Evolutionary conservation across 2,329 filamentous ascomycete genomes (phyloP).

Genomic region (Aspergillus calidoustus): DNA sequence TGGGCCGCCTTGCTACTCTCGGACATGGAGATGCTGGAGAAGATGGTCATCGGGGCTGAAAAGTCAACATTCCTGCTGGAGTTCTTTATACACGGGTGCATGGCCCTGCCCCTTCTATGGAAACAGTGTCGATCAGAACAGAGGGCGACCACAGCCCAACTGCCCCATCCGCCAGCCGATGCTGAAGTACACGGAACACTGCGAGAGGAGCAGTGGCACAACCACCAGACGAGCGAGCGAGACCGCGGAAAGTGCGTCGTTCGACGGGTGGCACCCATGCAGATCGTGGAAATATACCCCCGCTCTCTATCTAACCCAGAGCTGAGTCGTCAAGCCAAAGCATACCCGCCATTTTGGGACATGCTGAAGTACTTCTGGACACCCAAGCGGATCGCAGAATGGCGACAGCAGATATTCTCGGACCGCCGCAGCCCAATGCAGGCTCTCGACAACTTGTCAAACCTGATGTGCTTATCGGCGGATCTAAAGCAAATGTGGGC

Average conservation of each 20-base stretch:
- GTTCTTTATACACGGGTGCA: conserved; percentile 4
- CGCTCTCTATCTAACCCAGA: not conserved
- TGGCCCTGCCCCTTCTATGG: not conserved
- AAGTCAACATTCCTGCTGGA: not conserved
- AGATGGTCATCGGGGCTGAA: not conserved
- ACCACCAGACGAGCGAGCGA: not conserved
- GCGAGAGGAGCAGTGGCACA: not conserved
- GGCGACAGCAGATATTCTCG: not conserved
- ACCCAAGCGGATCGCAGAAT: not conserved
- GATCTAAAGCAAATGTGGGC: not conserved
- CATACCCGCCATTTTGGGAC: conserved; percentile 4
- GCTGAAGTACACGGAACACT: not conserved
- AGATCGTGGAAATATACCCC: not conserved
- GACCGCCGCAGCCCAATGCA: not conserved
- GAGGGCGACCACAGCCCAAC: not conserved
- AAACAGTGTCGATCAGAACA: not conserved
- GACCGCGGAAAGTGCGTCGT: not conserved
- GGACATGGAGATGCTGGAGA: not conserved
- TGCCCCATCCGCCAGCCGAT: not conserved
- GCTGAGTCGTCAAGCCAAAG: not conserved
- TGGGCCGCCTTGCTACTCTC: not conserved
- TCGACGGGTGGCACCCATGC: not conserved
- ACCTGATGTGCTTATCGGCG: not conserved
- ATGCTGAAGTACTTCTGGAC: conserved; percentile 10
- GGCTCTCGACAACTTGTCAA: not conserved